Base-by-base conservation (phyloP, 176 grass and related monocot species). In the Bromus sterilis region DNA sequence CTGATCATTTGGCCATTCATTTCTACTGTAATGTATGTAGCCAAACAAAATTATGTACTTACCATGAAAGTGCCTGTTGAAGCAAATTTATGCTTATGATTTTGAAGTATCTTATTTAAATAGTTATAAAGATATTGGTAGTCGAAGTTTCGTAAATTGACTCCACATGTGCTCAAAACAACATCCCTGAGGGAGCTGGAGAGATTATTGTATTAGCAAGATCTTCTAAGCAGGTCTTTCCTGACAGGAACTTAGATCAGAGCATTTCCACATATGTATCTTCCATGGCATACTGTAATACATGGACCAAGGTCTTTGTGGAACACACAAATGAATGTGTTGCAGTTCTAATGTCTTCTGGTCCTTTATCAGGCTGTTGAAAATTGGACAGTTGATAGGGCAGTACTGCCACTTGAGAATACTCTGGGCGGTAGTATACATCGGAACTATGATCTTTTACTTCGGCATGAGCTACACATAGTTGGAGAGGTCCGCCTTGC, bases 381-480 rank as follows among this genome's bases (percentile, higher is more conserved):
- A 83, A 64, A 80, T 11, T 77, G 88, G 77, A n/a, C 87, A 77
- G 90, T 77, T 85, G 88, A 98, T 79, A 82, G 90, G 82, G 92
- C 95, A 71, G 95, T 98, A 66, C 48, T 94, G 66, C 90, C 95
- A 42, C 87, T 94, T 56, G 92, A 94, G 78, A 94, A 98, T 89
- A 84, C 95, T 37, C 49, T 98, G 68, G 95, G 88, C 31, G 95
- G 92, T 48, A 98, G 88, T 71, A 94, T 98, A 79, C 92, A 94
- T 82, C 77, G 89, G 60, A 97, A 97, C 36, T 97, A 91, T 92
- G 92, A 98, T 84, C 93, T 94, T 76, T 89, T 98, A 87, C 86
- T 98, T 68, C 83, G 59, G 11, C 92, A 94, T 94, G 83, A 77
- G n/a, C 83, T 98, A 57, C 86, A 94, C 55, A 93, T 98, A 87